Percentiles rank a stretch among this genome's conserved stretches.
These are phyloP conservation scores for Thraustotheca clavata DNA, from an alignment of 352 stramenopile genomes.

Conservation along the genomic window DNA sequence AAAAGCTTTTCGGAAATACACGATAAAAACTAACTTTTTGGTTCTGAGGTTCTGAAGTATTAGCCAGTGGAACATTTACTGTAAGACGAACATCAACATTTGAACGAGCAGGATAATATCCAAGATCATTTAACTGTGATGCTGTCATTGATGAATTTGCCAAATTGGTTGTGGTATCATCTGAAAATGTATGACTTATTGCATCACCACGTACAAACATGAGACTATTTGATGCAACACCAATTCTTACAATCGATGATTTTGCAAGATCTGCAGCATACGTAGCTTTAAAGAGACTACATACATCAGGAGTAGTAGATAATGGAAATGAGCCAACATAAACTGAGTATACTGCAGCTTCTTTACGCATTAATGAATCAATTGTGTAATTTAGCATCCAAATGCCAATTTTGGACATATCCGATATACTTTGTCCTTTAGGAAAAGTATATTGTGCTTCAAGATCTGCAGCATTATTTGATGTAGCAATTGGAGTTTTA, in stretches of 20 bases:
- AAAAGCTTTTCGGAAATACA: background rate
- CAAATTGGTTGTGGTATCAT: background rate
- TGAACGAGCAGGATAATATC: background rate
- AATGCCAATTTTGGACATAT: background rate
- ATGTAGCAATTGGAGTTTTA: background rate
- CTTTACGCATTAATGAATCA: background rate
- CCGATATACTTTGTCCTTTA: background rate
- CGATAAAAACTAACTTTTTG: background rate
- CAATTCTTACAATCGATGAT: no score
- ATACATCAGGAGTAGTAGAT: background rate
- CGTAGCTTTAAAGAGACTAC: background rate
- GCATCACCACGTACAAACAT: constrained; percentile 7
- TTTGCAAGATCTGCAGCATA: background rate
- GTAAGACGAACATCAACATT: constrained; percentile 11
- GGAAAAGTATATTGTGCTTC: background rate
- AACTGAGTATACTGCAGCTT: background rate
- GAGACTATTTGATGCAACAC: background rate
- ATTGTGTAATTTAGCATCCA: background rate
- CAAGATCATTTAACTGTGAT: background rate
- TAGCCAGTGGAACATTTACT: background rate
- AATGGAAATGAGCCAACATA: background rate
- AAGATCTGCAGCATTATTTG: background rate
- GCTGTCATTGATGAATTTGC: background rate
- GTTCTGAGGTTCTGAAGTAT: background rate
- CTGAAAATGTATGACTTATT: constrained; percentile 6